Evolutionary conservation across 2,329 filamentous ascomycete species (phyloP).

Genomic region (Ophiostoma sp.): DNA sequence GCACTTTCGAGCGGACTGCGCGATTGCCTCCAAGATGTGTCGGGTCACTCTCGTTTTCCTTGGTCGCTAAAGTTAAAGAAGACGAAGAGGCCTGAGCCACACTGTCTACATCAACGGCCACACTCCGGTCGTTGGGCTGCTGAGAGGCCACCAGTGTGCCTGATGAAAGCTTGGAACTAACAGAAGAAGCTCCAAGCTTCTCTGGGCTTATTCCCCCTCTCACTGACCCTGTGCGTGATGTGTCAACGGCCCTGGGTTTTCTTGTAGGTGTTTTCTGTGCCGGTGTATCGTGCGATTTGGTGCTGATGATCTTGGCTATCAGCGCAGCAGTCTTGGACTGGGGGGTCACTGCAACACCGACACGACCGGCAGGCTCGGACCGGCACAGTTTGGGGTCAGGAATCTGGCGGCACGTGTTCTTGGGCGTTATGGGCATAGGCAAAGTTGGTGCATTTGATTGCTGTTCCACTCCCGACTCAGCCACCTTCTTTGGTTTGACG

Average conservation of each 20-base stretch:
- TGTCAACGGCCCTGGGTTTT: background rate
- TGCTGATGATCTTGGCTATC: slow-evolving; percentile 25
- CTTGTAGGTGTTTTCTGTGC: background rate
- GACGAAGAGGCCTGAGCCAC: background rate
- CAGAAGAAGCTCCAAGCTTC: background rate
- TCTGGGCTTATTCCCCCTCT: background rate
- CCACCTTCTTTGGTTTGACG: background rate
- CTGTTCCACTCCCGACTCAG: background rate
- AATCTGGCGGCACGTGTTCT: background rate
- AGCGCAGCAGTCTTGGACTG: slow-evolving; percentile 26
- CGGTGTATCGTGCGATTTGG: slow-evolving; percentile 9
- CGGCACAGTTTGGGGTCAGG: background rate
- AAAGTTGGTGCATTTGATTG: background rate
- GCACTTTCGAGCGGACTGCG: background rate
- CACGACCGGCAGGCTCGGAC: slow-evolving; percentile 17
- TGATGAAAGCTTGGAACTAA: background rate
- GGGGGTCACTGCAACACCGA: slow-evolving; percentile 12
- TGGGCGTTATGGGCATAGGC: slow-evolving; percentile 9
- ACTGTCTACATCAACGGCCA: background rate
- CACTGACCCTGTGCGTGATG: background rate
- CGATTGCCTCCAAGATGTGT: background rate
- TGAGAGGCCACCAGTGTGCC: background rate
- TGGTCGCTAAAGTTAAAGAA: background rate
- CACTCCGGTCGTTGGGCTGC: background rate
- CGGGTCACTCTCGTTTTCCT: background rate